A percentile compares a stretch with the other conserved stretches of the same genome.
These are phyloP conservation scores for Russula ochroleuca DNA, from an alignment of 768 basidiomycete species.

Conservation along the genomic window DNA sequence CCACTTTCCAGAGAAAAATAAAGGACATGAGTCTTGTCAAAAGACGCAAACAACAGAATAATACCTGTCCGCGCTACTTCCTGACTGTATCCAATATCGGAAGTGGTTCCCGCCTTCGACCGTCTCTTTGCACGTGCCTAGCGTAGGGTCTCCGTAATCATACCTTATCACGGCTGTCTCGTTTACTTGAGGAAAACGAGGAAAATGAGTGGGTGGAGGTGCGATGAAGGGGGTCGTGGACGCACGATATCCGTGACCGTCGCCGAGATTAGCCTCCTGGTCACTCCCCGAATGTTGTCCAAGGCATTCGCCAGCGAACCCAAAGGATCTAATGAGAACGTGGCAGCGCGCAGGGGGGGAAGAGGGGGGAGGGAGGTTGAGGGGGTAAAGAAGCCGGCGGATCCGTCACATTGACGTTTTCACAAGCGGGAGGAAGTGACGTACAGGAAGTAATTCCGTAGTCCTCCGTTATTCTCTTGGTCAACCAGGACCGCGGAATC, in stretches of 20 bases:
- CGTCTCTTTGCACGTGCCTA: constrained; percentile 86
- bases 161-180: constrained; percentile 82
- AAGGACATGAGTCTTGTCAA: neutral
- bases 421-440: constrained; percentile 33
- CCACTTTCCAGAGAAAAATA: constrained; percentile 42
- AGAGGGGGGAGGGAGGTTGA: neutral
- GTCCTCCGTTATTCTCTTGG: constrained; percentile 57
- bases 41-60: constrained; percentile 22
- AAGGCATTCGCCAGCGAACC: constrained; percentile 74
- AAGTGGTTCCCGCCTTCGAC: constrained; percentile 84
- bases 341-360: neutral
- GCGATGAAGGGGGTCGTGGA: constrained; percentile 15
- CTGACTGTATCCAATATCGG: constrained; percentile 85
- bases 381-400: neutral
- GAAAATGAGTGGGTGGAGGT: neutral
- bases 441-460: constrained; percentile 78
- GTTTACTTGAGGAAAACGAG: constrained; percentile 47
- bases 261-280: constrained; percentile 77
- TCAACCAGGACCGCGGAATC: constrained; percentile 64
- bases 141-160: constrained; percentile 72
- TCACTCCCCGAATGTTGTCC: constrained; percentile 69
- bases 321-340: constrained; percentile 50
- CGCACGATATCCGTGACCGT: constrained; percentile 70
- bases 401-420: neutral
- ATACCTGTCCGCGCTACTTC: constrained; percentile 54